These are phyloP conservation scores for Colletotrichum destructivum DNA, from an alignment of 2,329 filamentous ascomycete genomes.

Conservation along the genomic window DNA sequence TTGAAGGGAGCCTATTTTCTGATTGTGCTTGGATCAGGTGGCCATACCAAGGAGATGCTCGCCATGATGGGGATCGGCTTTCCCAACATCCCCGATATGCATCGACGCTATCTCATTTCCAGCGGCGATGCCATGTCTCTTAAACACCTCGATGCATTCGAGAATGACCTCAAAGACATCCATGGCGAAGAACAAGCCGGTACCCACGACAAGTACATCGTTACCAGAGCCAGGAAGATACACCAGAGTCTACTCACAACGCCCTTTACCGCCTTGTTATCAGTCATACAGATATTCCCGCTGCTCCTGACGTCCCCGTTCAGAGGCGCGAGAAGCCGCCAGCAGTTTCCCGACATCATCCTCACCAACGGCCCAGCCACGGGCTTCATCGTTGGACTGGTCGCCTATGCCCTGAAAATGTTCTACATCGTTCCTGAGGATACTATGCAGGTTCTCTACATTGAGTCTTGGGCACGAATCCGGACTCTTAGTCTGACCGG, in stretches of 20 bases:
- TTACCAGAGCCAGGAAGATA: slow-evolving; percentile 84
- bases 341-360: slow-evolving; percentile 78
- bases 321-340: slow-evolving; percentile 44
- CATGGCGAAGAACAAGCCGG: slow-evolving; percentile 50
- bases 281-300: slow-evolving; percentile 74
- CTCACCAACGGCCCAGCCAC: slow-evolving; percentile 92
- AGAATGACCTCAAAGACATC: slow-evolving; percentile 52
- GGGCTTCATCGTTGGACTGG: slow-evolving; percentile 79
- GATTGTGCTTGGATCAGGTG: slow-evolving; percentile 91
- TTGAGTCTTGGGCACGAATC: slow-evolving; percentile 94
- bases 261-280: slow-evolving; percentile 77
- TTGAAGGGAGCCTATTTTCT: slow-evolving; percentile 70
- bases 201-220: slow-evolving; percentile 74
- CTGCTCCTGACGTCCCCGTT: slow-evolving; percentile 63
- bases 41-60: slow-evolving; percentile 96
- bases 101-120: slow-evolving; percentile 87
- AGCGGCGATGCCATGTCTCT: slow-evolving; percentile 83
- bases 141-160: slow-evolving; percentile 74
- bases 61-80: slow-evolving; percentile 79
- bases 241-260: slow-evolving; percentile 85
- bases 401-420: slow-evolving; percentile 65
- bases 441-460: slow-evolving; percentile 83
- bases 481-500: slow-evolving; percentile 88
- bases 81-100: slow-evolving; percentile 65
- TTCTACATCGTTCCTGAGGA: slow-evolving; percentile 60